Evolutionary conservation across 305 asterid species (phyloP).

Genomic region (Striga hermonthica): DNA sequence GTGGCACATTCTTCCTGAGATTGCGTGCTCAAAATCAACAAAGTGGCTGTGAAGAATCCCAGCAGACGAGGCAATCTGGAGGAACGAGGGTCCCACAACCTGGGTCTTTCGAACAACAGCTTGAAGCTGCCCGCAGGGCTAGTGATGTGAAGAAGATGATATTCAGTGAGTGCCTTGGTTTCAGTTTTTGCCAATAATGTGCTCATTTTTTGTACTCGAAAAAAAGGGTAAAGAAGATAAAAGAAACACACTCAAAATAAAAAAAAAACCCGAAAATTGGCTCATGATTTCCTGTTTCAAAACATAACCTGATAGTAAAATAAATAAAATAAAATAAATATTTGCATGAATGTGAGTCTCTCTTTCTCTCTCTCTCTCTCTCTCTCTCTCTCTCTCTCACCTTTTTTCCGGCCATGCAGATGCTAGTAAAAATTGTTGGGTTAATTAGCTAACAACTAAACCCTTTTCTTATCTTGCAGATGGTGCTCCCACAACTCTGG

Average conservation of each 20-base stretch:
- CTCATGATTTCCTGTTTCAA: conserved; percentile 12
- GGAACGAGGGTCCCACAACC: conserved; percentile 48
- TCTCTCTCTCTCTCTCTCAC: conserved; percentile 8
- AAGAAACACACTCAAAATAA: too few species aligned
- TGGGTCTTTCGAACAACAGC: conserved; percentile 90
- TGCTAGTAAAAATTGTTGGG: conserved; percentile 21
- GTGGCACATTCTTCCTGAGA: conserved; percentile 72
- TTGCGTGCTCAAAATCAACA: conserved; percentile 42
- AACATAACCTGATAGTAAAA: too few species aligned
- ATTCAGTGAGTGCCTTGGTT: conserved; percentile 58
- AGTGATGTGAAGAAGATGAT: conserved; percentile 81
- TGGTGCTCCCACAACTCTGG: conserved; percentile 91
- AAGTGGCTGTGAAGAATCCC: conserved; percentile 44
- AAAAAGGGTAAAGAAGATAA: not conserved
- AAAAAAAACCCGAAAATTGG: too few species aligned
- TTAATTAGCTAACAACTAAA: not conserved
- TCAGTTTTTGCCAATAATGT: conserved; percentile 22
- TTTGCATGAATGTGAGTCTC: conserved; percentile 7
- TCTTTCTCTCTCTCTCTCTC: not conserved
- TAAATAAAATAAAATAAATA: too few species aligned
- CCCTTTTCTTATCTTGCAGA: conserved; percentile 44
- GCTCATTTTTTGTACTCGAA: not conserved
- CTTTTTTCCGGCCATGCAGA: too few species aligned
- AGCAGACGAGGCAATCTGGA: conserved; percentile 38
- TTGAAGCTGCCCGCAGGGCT: conserved; percentile 97